A percentile compares a stretch with the other conserved stretches of the same genome.
Evolutionary conservation across 140 eudicot genomes (phyloP).

Genomic region (Oenanthe javanica): DNA sequence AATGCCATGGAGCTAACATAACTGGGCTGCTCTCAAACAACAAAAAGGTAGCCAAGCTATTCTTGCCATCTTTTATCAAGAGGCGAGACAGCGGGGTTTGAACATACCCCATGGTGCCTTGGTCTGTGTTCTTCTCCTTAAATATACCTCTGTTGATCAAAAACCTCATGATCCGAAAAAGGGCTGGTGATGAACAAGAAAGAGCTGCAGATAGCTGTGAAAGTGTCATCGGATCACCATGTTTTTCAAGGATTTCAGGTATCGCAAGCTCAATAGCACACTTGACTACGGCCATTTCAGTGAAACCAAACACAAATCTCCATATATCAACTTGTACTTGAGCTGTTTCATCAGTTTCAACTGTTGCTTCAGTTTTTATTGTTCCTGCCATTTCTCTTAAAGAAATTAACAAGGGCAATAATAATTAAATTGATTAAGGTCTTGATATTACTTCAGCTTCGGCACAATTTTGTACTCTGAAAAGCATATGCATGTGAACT

Average conservation of each 20-base stretch:
- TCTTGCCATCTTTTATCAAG: conserved; percentile 23
- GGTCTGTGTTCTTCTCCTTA: conserved; percentile 17
- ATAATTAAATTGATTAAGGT: background rate
- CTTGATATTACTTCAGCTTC: background rate
- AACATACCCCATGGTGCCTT: conserved; percentile 23
- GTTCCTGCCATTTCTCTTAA: conserved; percentile 17
- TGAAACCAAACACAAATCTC: conserved; percentile 45
- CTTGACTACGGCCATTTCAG: conserved; percentile 50
- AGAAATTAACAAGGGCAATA: background rate
- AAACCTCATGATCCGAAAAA: conserved; percentile 67
- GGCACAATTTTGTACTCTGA: background rate
- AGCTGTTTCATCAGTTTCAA: conserved; percentile 36
- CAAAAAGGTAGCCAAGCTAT: conserved; percentile 47
- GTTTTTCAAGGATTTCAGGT: conserved; percentile 43
- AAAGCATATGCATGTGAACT: background rate
- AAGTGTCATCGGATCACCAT: conserved; percentile 28
- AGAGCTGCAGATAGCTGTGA: conserved; percentile 36
- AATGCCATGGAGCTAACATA: conserved; percentile 75
- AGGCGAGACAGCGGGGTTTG: conserved; percentile 60
- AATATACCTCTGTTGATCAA: conserved; percentile 42
- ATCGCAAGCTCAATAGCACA: conserved; percentile 62
- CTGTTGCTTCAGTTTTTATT: background rate
- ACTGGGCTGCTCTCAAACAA: conserved; percentile 40
- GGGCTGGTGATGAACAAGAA: conserved; percentile 32
- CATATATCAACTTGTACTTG: conserved; percentile 42